Evolutionary conservation across 2,329 filamentous ascomycete species (phyloP).

Genomic region (Aspergillus japonicus): DNA sequence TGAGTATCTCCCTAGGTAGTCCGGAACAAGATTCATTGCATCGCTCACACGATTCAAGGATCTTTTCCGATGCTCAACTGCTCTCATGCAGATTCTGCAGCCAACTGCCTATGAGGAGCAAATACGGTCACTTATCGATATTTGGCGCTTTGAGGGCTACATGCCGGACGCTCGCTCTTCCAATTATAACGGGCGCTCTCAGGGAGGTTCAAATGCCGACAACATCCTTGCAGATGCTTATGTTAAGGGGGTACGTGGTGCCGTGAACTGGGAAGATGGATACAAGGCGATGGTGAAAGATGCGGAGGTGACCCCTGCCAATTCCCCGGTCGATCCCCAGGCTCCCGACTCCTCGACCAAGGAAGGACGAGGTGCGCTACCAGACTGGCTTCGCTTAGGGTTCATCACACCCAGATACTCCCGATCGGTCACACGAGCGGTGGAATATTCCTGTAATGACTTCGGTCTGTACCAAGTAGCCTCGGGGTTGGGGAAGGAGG

Average conservation of each 20-base stretch:
- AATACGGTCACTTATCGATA: constrained; percentile 66
- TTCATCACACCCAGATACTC: constrained; percentile 64
- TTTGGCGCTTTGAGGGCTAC: constrained; percentile 64
- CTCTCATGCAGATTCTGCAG: constrained; percentile 65
- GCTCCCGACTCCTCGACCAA: constrained; percentile 62
- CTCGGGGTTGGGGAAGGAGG: constrained; percentile 51
- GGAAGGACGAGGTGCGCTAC: constrained; percentile 66
- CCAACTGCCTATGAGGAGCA: constrained; percentile 63
- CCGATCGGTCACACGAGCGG: constrained; percentile 62
- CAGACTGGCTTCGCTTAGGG: constrained; percentile 65
- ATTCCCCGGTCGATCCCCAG: constrained; percentile 55
- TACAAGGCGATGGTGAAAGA: constrained; percentile 66
- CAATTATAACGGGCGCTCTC: constrained; percentile 67
- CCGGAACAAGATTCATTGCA: not conserved
- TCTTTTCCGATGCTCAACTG: constrained; percentile 63
- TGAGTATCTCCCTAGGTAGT: constrained; percentile 13
- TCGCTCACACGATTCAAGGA: constrained; percentile 37
- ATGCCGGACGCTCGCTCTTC: constrained; percentile 66
- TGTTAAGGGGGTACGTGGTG: constrained; percentile 62
- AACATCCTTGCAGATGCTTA: constrained; percentile 72
- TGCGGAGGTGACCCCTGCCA: constrained; percentile 61
- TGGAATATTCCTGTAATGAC: constrained; percentile 70
- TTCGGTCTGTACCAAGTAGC: constrained; percentile 67
- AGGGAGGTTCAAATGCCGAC: constrained; percentile 69
- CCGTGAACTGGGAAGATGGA: constrained; percentile 63